Base-by-base conservation (phyloP, 2,329 filamentous ascomycete species). In the Epichloe baconii region DNA sequence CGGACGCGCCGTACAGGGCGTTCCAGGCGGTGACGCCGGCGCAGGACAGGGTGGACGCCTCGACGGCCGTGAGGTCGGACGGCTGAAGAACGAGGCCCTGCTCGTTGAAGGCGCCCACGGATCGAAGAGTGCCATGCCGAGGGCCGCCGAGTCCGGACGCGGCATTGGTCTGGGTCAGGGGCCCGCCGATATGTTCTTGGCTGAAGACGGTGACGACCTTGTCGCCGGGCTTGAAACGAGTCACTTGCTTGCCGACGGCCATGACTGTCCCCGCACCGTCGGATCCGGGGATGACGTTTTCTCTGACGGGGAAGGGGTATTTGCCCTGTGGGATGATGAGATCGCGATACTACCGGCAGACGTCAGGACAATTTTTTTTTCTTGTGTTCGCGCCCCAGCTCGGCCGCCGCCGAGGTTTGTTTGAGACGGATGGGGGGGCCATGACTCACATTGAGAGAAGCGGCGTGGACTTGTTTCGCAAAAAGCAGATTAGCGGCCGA, bases 81-180 rank as follows among this genome's bases (percentile, higher is more conserved):
- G 87, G 86, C 51, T 77, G 71, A 45, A 68, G 69, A 15, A 88
- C 83, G 4, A 91, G 71, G 2, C 85, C 85, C 21, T 65, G 76
- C 68, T 88, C 82, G 53, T 78, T 73, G 62, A 86, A 88, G 11
- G 79, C 76, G 53, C 71, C 85, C 56, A 85, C 81, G 57, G 84
- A 72, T 44, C 84, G 77, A 26, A 91, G 73, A 0, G 76, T 77
- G 52, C 87, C 87, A 59, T 89, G 79, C 1, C 85, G 51, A 11
- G 72, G 72, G 47, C 84, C 85, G 50, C 86, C 86, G 1, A 89
- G 75, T 3, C 83, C 83, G 1, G 79, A 80, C 0, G 54, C 50
- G 5, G 68, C 52, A 26, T 65, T 68, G 1, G 56, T 53, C 2
- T 51, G 12, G 36, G 64, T 64, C n/a, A 74, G 54, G 26, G 67